Conservation (phyloP, 768 basidiomycete genomes). For the Boletus reticuloceps region DNA sequence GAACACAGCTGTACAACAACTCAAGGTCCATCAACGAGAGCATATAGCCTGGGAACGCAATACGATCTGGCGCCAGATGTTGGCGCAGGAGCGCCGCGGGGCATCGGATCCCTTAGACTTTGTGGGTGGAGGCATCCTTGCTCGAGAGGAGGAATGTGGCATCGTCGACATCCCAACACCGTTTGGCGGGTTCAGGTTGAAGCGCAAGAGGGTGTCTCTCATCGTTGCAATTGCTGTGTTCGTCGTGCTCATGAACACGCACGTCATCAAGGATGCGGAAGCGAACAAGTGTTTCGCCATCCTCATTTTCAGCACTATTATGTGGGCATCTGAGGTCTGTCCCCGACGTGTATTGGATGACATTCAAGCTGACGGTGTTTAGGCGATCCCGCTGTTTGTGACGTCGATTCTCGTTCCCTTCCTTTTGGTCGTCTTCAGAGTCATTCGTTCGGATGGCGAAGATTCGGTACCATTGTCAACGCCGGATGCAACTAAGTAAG, state of each 20-base stretch:
- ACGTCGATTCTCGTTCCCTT: slow-evolving; percentile 90
- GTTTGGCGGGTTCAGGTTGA: slow-evolving; percentile 63
- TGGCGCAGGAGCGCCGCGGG: slow-evolving; percentile 75
- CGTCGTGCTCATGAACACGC: slow-evolving; percentile 55
- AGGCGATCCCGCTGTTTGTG: slow-evolving; percentile 98
- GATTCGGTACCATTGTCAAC: slow-evolving; percentile 51
- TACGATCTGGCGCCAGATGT: slow-evolving; percentile 97
- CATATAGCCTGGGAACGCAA: slow-evolving; percentile 97
- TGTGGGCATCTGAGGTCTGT: slow-evolving; percentile 94
- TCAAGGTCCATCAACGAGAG: slow-evolving; percentile 87
- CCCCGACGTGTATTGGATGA: neutral
- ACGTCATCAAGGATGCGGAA: slow-evolving; percentile 54
- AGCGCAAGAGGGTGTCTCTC: slow-evolving; percentile 57
- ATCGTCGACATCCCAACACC: slow-evolving; percentile 54
- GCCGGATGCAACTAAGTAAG: slow-evolving; percentile 79
- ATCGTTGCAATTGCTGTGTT: slow-evolving; percentile 58
- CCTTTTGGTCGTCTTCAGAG: slow-evolving; percentile 76
- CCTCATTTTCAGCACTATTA: slow-evolving; percentile 81
- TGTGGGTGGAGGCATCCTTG: slow-evolving; percentile 44
- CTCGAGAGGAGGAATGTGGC: slow-evolving; percentile 40
- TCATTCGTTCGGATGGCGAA: slow-evolving; percentile 56
- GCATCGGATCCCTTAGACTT: slow-evolving; percentile 31
- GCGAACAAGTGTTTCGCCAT: slow-evolving; percentile 92
- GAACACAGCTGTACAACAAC: slow-evolving; percentile 69
- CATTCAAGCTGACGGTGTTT: slow-evolving; percentile 1